Conservation (phyloP, 331 rosid species). For the Prunus yedoensis region DNA sequence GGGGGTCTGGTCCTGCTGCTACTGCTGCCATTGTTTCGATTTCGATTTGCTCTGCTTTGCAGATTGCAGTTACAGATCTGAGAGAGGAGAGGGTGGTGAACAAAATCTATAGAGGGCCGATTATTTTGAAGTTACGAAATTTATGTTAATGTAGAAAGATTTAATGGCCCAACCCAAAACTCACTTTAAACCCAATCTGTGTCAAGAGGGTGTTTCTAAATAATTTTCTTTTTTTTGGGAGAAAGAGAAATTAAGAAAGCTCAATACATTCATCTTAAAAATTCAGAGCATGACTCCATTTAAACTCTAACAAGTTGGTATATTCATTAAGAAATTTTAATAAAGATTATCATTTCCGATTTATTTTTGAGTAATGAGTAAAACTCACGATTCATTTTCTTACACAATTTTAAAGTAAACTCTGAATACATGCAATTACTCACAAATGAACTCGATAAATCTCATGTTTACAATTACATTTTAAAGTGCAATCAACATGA, state of each 20-base stretch:
- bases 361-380: neutral
- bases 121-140: neutral
- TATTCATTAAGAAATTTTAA: neutral
- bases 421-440: neutral
- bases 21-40: constrained; percentile 29
- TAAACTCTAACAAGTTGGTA: neutral
- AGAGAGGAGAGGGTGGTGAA: neutral
- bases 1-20: constrained; percentile 68
- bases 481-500: too few species aligned
- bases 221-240: neutral
- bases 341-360: neutral
- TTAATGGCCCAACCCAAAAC: constrained; percentile 9
- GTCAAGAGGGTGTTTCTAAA: too few species aligned
- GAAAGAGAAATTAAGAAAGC: too few species aligned
- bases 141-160: neutral
- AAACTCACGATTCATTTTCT: neutral
- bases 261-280: neutral
- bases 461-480: too few species aligned
- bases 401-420: neutral
- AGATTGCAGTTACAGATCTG: constrained; percentile 9
- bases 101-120: neutral
- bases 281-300: neutral
- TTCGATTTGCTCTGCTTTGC: constrained; percentile 31
- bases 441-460: neutral
- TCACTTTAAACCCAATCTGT: neutral